Conservation (phyloP, 169 alveolate species). For the Eimeria praecox region DNA sequence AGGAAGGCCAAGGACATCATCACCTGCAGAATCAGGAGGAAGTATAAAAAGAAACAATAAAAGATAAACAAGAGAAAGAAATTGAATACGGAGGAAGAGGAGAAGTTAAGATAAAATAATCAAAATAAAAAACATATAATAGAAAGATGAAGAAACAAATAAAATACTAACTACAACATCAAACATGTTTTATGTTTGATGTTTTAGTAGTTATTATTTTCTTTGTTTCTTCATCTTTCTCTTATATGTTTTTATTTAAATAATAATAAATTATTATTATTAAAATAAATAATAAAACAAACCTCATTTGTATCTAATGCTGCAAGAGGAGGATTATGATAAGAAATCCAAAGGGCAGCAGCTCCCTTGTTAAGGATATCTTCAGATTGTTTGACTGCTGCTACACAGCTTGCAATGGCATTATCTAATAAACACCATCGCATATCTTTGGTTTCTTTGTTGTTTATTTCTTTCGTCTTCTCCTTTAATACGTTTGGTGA, state of each 20-base stretch:
- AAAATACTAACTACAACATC: not conserved
- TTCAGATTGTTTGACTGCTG: slow-evolving; percentile 87
- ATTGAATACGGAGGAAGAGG: no score
- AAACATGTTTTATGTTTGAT: no score
- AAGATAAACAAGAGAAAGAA: not conserved
- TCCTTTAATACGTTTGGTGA: not conserved
- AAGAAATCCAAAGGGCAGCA: slow-evolving; percentile 91
- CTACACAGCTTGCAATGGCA: slow-evolving; percentile 85
- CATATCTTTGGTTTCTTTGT: not conserved
- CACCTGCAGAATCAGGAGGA: no score
- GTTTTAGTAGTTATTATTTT: no score
- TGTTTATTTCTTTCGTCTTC: not conserved
- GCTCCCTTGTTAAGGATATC: slow-evolving; percentile 90
- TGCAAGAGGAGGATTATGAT: slow-evolving; percentile 90
- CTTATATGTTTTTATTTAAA: not conserved
- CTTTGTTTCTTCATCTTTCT: no score
- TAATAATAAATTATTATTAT: no score
- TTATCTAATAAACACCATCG: slow-evolving; percentile 75
- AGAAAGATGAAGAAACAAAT: not conserved
- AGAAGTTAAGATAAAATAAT: no score
- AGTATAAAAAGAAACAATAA: not conserved
- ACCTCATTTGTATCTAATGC: slow-evolving; percentile 90
- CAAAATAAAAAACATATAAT: no score
- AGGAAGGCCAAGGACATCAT: no score
- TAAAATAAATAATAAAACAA: not conserved